Conservation (phyloP, 495 filamentous ascomycete genomes). For the Lasiosphaeris hirsuta region DNA sequence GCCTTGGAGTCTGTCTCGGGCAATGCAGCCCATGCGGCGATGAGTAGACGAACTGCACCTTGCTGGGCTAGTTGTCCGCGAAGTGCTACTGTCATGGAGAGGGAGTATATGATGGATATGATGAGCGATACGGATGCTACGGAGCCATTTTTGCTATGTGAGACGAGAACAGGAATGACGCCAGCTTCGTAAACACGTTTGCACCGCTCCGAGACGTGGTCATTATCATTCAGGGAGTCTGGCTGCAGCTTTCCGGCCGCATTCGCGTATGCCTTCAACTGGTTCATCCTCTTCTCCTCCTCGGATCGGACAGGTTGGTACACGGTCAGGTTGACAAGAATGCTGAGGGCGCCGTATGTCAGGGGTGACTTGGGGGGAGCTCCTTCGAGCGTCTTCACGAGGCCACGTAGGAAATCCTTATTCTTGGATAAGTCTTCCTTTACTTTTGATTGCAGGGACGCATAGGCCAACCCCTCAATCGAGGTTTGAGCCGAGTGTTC, state of each 20-base stretch:
- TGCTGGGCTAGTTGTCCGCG: slow-evolving; percentile 83
- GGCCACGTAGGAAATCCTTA: slow-evolving; percentile 56
- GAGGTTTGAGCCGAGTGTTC: slow-evolving; percentile 59
- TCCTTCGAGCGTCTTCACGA: slow-evolving; percentile 63
- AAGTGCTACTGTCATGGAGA: slow-evolving; percentile 67
- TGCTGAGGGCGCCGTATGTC: slow-evolving; percentile 79
- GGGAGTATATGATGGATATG: slow-evolving; percentile 68
- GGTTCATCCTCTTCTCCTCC: slow-evolving; percentile 83
- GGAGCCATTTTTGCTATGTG: slow-evolving; percentile 64
- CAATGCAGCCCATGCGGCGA: slow-evolving; percentile 61
- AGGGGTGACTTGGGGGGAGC: slow-evolving; percentile 62
- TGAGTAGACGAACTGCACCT: slow-evolving; percentile 80
- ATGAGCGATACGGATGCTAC: slow-evolving; percentile 62
- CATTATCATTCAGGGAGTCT: slow-evolving; percentile 68
- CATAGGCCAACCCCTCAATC: slow-evolving; percentile 90
- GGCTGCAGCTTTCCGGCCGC: slow-evolving; percentile 61
- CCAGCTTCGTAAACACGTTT: slow-evolving; percentile 71
- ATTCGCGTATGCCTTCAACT: slow-evolving; percentile 92
- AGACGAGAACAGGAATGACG: slow-evolving; percentile 68
- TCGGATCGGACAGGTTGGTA: slow-evolving; percentile 79
- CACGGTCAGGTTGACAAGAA: slow-evolving; percentile 75
- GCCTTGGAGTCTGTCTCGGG: slow-evolving; percentile 49
- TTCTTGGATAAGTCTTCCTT: slow-evolving; percentile 76
- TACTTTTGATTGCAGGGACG: slow-evolving; percentile 74
- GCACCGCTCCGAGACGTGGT: slow-evolving; percentile 73